Conservation (phyloP, 1,139 yeast species). For the Fermentozyma sake region DNA sequence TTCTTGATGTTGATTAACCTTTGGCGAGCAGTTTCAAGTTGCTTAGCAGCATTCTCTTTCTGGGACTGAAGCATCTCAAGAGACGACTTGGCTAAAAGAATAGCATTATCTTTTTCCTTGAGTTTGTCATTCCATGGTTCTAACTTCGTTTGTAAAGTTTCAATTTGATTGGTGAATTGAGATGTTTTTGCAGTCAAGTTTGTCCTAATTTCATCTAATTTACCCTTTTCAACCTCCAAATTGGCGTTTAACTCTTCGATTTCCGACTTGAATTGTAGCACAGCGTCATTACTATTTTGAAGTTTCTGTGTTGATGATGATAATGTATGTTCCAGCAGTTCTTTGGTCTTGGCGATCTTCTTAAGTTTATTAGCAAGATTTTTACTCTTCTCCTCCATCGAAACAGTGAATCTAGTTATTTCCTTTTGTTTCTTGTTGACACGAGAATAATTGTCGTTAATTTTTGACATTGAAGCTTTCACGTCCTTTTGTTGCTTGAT, state of each 20-base stretch:
- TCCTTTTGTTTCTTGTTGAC: constrained; percentile 36
- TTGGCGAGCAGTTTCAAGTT: constrained; percentile 43
- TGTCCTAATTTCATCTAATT: constrained; percentile 58
- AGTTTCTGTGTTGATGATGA: constrained; percentile 46
- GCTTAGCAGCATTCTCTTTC: constrained; percentile 37
- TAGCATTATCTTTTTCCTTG: constrained; percentile 60
- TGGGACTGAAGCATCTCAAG: constrained; percentile 56
- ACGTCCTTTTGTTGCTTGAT: constrained; percentile 32
- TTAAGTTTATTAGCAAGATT: constrained; percentile 55
- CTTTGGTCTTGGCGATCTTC: constrained; percentile 53
- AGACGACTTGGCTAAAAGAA: constrained; percentile 62
- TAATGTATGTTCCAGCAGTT: constrained; percentile 29
- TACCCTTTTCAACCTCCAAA: constrained; percentile 49
- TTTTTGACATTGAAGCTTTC: constrained; percentile 23
- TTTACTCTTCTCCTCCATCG: constrained; percentile 71
- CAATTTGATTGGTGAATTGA: constrained; percentile 59
- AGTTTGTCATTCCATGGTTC: constrained; percentile 84
- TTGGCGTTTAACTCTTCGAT: constrained; percentile 41
- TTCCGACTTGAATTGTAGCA: constrained; percentile 36
- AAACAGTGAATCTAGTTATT: constrained; percentile 49
- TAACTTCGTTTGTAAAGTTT: constrained; percentile 54
- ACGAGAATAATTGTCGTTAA: constrained; percentile 26
- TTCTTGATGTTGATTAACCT: constrained; percentile 45
- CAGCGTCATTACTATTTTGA: constrained; percentile 40
- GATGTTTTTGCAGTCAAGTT: constrained; percentile 73